phyloP scores from a whole-genome alignment of 164 flowering plant genomes.

The Euptelea pleiosperma region DNA sequence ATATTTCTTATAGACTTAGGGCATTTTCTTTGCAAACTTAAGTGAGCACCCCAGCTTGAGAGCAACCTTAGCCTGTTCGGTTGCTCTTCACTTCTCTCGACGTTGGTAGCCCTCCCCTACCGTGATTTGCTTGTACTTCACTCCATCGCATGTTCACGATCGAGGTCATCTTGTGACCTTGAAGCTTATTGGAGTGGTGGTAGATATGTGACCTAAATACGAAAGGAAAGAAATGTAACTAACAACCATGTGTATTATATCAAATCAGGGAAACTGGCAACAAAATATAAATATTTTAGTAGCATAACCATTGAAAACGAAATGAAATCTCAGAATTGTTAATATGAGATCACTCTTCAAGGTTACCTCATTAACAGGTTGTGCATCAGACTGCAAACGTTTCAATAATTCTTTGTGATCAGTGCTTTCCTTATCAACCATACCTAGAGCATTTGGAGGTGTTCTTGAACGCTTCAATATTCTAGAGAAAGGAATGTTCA shows the following conservation, averaged over 20 bases:
- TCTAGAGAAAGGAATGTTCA: too few species aligned
- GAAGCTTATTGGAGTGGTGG: slow-evolving; percentile 53
- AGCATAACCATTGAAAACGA: not conserved
- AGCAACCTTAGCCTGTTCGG: too few species aligned
- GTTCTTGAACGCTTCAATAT: slow-evolving; percentile 77
- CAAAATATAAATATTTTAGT: not conserved
- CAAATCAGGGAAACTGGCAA: not conserved
- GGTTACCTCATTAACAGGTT: slow-evolving; percentile 71
- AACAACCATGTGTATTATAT: too few species aligned
- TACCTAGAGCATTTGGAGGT: slow-evolving; percentile 64
- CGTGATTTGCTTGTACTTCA: too few species aligned
- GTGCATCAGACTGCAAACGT: slow-evolving; percentile 61
- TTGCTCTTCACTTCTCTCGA: too few species aligned
- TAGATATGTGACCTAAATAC: slow-evolving; percentile 65
- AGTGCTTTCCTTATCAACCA: slow-evolving; percentile 71
- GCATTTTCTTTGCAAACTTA: too few species aligned
- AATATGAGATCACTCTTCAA: not conserved
- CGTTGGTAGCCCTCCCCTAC: too few species aligned
- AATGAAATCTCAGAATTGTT: not conserved
- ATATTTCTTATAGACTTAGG: too few species aligned
- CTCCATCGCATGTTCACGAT: too few species aligned
- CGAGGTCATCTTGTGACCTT: slow-evolving; percentile 75
- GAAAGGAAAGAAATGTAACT: not conserved
- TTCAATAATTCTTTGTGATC: slow-evolving; percentile 88
- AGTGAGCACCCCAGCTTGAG: too few species aligned